Conservation (phyloP, 2,329 filamentous ascomycete genomes). For the Exophiala spinifera region DNA sequence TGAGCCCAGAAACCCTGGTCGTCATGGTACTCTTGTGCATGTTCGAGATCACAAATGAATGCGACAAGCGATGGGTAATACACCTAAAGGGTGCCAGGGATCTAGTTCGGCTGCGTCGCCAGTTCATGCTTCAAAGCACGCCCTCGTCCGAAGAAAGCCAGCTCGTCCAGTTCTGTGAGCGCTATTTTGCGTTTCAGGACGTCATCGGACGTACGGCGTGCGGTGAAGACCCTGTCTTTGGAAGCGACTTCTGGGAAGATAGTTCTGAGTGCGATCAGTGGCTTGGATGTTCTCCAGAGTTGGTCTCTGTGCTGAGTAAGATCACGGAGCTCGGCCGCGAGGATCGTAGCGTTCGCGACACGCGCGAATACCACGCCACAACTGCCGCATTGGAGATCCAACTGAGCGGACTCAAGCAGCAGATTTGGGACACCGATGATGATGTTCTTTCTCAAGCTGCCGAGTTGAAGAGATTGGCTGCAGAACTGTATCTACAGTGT, state of each 20-base stretch:
- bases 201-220: slow-evolving; percentile 52
- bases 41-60: slow-evolving; percentile 45
- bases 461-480: slow-evolving; percentile 44
- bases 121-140: not conserved
- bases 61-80: slow-evolving; percentile 47
- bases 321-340: slow-evolving; percentile 47
- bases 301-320: slow-evolving; percentile 47
- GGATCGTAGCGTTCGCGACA: not conserved
- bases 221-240: slow-evolving; percentile 47
- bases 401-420: slow-evolving; percentile 37
- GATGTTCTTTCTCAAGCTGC: slow-evolving; percentile 37
- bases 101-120: slow-evolving; percentile 43
- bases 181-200: slow-evolving; percentile 53
- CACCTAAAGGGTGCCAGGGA: slow-evolving; percentile 49
- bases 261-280: slow-evolving; percentile 42
- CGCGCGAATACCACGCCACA: slow-evolving; percentile 31
- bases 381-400: slow-evolving; percentile 37
- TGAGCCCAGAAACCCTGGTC: slow-evolving; percentile 33
- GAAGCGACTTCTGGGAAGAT: slow-evolving; percentile 47
- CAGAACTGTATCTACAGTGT: slow-evolving; percentile 47
- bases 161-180: slow-evolving; percentile 32
- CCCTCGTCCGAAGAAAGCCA: not conserved
- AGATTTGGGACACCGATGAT: slow-evolving; percentile 34
- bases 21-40: slow-evolving; percentile 49
- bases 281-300: slow-evolving; percentile 50